Evolutionary conservation across 31 red algal species (phyloP), one percentile per base, ranked within the genome.

Genomic region (Asparagopsis taxiformis): DNA sequence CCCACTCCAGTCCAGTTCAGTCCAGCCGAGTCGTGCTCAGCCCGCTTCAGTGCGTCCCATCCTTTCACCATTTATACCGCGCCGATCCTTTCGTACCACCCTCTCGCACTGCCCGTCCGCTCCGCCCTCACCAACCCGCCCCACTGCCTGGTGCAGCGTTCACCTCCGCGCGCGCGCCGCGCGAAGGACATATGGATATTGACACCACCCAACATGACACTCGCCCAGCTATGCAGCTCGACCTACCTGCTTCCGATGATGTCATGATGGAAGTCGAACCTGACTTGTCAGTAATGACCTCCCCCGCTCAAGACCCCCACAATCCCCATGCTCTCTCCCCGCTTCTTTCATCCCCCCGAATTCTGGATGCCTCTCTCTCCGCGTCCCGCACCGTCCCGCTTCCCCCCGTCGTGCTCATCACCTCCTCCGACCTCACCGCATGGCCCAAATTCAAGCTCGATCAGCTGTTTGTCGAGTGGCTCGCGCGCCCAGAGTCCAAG

Each of bases 361-460:
- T 39, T 29, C 50, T 76, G 28, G 70, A 76, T 25, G 29, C 38
- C 4, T 46, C 38, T 20, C 51, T 70, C 4, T 52, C 70, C 34
- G 32, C 71, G 26, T 35, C 66, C 16, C 59, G 70, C 2, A 44
- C 70, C 11, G 41, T 77, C 19, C 62, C 84, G 1, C 31, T 54
- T 19, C 72, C 84, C 8, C 84, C 84, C n/a, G 38, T 46, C 37
- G 73, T 62, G 1, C 57, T 88, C 31, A 55, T 88, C 26, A 59
- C 49, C 41, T 33, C 53, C 43, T 91, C 91, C 8, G 91, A 94
- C 59, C 68, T 70, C 9, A 52, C 63, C 28, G 74, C 77, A 37
- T 88, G 72, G 74, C 80, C 91, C 62, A 80, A 88, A 20, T 77
- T 94, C 44, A 94, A 94, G 74, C 75, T 94, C 20, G 82, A 94